Base-by-base conservation (phyloP, 495 filamentous ascomycete genomes). In the Clavariopsis aquatica region DNA sequence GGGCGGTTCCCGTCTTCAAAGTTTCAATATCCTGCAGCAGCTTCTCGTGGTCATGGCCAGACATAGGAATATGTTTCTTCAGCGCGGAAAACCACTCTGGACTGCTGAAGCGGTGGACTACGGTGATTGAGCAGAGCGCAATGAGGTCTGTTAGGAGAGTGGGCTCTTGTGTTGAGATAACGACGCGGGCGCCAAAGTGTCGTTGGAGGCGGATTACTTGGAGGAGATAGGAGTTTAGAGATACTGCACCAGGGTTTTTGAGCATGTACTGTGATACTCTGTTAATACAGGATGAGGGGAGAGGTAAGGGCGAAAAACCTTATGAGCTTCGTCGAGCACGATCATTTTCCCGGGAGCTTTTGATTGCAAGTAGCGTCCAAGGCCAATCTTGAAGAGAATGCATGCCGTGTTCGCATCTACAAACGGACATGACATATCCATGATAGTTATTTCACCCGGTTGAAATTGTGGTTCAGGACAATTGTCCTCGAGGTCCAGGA, bases 141-240 rank as follows among this genome's bases (percentile, higher is more conserved):
- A 93, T 78, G 0, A 93, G 81, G 28, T 78, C 75, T 0, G 85
- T 83, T 0, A 88, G 87, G 28, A 93, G 83, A 0, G 90, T 93
- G 0, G 90, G 90, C 65, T 93, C 90, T 70, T 94, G 89, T 0
- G 90, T 93, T 0, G 89, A 84, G 23, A 93, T 85, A 47, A 93
- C 63, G 12, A 92, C 77, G 2, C 89, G 82, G 0, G 83, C 79
- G 6, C 80, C 89, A 0, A 85, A 73, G 71, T 93, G 89, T 7
- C 90, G 85, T 69, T 93, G 88, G 38, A 84, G 79, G 2, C 89
- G 82, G 70, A 93, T 87, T 0, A 80, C 79, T 0, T 80, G 78
- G 0, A 92, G 77, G 1, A 93, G 77, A 0, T 81, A 79, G 27
- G 90, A 80, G 0, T 88, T 92, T 28, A 92, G 83, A 0, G 70